A percentile compares a stretch with the other conserved stretches of the same genome.
phyloP scores from a whole-genome alignment of 2,329 filamentous ascomycete genomes.

The Aspergillus cejpii region DNA sequence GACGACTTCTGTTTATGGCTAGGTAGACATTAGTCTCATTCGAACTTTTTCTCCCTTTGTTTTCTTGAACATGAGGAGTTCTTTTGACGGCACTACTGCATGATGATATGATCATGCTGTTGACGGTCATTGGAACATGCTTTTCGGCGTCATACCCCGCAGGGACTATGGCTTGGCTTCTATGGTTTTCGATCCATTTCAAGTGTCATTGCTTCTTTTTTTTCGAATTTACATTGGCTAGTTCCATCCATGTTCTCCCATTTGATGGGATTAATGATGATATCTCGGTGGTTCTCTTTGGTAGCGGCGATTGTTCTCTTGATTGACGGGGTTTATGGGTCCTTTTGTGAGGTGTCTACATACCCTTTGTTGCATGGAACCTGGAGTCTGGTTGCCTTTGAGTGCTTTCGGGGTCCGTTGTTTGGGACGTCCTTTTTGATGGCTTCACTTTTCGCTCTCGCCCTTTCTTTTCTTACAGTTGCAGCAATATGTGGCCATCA shows the following conservation, averaged over 20 bases:
- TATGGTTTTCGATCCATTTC: constrained; percentile 1
- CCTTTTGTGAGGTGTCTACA: constrained; percentile 12
- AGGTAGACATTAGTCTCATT: background rate
- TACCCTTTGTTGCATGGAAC: constrained; percentile 22
- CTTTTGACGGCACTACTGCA: background rate
- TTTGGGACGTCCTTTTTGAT: constrained; percentile 11
- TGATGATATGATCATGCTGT: constrained; percentile 1
- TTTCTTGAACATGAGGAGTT: background rate
- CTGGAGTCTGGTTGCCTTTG: constrained; percentile 21
- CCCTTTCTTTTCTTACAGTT: background rate
- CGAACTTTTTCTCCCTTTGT: constrained; percentile 1
- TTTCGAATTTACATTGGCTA: constrained; percentile 4
- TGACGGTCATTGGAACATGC: background rate
- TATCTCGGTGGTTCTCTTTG: constrained; percentile 13
- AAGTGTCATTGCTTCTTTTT: constrained; percentile 3
- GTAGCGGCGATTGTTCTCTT: constrained; percentile 11
- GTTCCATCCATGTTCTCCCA: constrained; percentile 7
- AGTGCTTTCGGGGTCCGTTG: constrained; percentile 11
- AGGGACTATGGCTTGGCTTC: background rate
- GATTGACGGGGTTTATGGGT: constrained; percentile 13
- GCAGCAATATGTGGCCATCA: background rate
- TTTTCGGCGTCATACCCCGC: background rate
- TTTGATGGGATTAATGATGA: constrained; percentile 10
- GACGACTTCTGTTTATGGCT: background rate
- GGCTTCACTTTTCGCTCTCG: background rate